phyloP scores from a whole-genome alignment of 805 yeast genomes.

The Komagataella kurtzmanii region DNA sequence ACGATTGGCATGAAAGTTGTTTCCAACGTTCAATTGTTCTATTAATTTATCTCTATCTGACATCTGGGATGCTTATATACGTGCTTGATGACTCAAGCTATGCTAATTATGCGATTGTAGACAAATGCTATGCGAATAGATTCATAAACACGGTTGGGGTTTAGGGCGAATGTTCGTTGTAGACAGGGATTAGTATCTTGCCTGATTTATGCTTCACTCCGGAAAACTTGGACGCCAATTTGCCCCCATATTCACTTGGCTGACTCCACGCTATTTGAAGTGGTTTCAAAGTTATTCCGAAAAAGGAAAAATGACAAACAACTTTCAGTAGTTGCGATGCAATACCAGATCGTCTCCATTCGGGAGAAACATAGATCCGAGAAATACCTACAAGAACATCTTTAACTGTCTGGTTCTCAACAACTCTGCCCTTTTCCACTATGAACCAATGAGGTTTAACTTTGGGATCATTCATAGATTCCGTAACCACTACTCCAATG shows the following conservation, averaged over 20 bases:
- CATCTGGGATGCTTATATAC: background rate
- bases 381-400: conserved; percentile 30
- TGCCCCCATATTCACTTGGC: conserved; percentile 54
- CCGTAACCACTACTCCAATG: conserved; percentile 45
- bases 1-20: background rate
- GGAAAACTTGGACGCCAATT: conserved; percentile 41
- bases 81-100: background rate
- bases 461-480: conserved; percentile 15
- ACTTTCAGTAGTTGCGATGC: conserved; percentile 30
- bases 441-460: conserved; percentile 47
- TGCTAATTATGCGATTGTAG: background rate
- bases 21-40: background rate
- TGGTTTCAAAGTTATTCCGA: conserved; percentile 30
- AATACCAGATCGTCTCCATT: conserved; percentile 35
- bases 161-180: conserved; percentile 13
- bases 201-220: conserved; percentile 43
- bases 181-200: conserved; percentile 34
- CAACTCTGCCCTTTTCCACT: conserved; percentile 31
- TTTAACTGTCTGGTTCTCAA: conserved; percentile 28
- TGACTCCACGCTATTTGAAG: conserved; percentile 55
- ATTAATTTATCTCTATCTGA: no score
- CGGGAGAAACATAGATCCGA: conserved; percentile 30
- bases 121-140: background rate
- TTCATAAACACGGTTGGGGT: background rate
- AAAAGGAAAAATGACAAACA: conserved; percentile 29